Base-by-base conservation (phyloP, 1,139 yeast species). In the Yarrowia galli region DNA sequence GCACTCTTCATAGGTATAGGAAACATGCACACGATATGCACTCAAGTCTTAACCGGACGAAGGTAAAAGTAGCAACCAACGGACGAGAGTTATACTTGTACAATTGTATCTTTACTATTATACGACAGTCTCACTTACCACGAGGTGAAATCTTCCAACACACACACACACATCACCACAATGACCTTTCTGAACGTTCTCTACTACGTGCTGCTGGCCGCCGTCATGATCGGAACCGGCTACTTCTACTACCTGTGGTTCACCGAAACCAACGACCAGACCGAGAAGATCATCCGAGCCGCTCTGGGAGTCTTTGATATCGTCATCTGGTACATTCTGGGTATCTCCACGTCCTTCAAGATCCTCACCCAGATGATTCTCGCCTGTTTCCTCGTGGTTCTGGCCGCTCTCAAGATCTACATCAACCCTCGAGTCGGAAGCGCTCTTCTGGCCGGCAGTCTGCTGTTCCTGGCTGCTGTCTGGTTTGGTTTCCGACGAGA, bases 241-340 rank as follows among this genome's bases (percentile, higher is more conserved):
- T 58, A 42, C 64, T 58, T 58, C n/a, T 58, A 58, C 64, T 58
- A 43, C 51, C 49, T 42, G 20, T 58, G 64, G 64, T 58, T 58
- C 51, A 15, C 40, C 7, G 64, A 58, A 40, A 43, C 64, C 42
- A 18, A 58, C 16, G 51, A 58, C 51, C 64, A 58, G 51, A 58
- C 25, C 20, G 64, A 58, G 51, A 58, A 58, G 51, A 43, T 58
- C 40, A 35, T 58, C 12, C 42, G 64, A 20, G 64, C 23, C 25
- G 49, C 64, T 3, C 51, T 58, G 2, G 64, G 64, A 42, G 64
- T 58, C 38, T 58, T 58, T 22, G 64, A 58, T 32, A 20, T 58
- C n/a, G 64, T 28, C 64, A 58, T 58, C 40, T 58, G 64, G 64
- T 58, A 58, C 51, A 58, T 58, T 43, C 22, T 58, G 42, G 64